Percentiles rank a stretch among this genome's conserved stretches.
Conservation (phyloP, 2,329 filamentous ascomycete genomes). For the Echinosphaeria canescens region DNA sequence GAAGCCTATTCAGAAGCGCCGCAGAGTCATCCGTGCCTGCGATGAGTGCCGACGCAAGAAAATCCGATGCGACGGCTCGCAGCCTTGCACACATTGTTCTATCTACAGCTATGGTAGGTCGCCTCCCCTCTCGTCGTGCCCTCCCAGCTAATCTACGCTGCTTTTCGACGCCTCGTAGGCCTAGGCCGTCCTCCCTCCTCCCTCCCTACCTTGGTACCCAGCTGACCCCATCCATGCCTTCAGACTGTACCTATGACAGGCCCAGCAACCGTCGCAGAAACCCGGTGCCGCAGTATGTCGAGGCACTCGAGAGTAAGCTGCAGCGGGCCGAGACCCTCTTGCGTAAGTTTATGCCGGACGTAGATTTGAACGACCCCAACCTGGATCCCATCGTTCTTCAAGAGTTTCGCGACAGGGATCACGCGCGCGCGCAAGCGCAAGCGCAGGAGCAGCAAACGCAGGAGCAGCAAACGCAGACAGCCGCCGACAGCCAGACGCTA, state of each 20-base stretch:
- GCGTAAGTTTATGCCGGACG: conserved; percentile 59
- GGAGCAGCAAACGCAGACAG: too few relatives aligned
- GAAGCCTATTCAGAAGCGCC: conserved; percentile 49
- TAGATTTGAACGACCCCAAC: conserved; percentile 67
- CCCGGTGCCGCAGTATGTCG: conserved; percentile 80
- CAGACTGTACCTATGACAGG: conserved; percentile 91
- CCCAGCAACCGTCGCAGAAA: conserved; percentile 82
- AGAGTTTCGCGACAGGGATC: conserved; percentile 35
- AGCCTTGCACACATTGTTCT: conserved; percentile 86
- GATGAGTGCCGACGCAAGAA: conserved; percentile 72
- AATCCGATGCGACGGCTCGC: conserved; percentile 74
- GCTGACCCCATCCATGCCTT: too few relatives aligned
- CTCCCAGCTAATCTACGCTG: conserved; percentile 5
- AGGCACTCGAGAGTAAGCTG: conserved; percentile 64
- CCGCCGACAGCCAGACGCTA: too few relatives aligned
- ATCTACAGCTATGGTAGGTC: conserved; percentile 86
- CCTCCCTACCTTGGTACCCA: too few relatives aligned
- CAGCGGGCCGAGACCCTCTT: conserved; percentile 68
- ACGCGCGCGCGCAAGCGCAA: conserved; percentile 19
- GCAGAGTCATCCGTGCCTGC: conserved; percentile 61
- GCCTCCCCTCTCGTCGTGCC: conserved; percentile 1
- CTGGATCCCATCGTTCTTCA: conserved; percentile 60
- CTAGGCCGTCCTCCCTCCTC: too few relatives aligned
- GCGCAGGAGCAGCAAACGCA: too few relatives aligned
- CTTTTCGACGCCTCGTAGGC: too few relatives aligned